Evolutionary conservation across 2,329 filamentous ascomycete genomes (phyloP), one percentile per base, ranked within the genome.

Genomic region (Leptodontidium sp.): DNA sequence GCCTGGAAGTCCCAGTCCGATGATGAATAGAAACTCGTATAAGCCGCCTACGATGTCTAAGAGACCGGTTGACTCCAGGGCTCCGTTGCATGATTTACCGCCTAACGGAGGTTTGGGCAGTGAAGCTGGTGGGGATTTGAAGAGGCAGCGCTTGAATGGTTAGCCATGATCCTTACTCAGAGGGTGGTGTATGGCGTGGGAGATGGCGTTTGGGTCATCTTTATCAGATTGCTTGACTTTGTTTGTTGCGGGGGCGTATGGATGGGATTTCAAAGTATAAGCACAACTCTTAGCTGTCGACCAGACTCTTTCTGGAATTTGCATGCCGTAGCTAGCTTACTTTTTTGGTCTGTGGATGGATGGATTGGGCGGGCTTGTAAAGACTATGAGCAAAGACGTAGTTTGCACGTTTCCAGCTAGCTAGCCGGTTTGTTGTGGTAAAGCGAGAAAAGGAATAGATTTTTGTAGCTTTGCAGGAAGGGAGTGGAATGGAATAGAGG

Each of bases 11-110:
- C 78, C 81, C 0, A 90, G 87, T 76, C 87, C 88, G 12, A 80
- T 89, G 53, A 83, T 81, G 9, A 90, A 90, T 73, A 81, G 88
- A 40, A 81, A 82, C n/a, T 84, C 84, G 72, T 91, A 89, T 72
- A 84, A 84, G 17, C 87, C 87, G 12, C 85, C 85, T 1, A 88
- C 87, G 0, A 86, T 89, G 80, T 38, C 61, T 17, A 79, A 78
- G 64, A 74, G 77, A 53, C 70, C n/a, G 55, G 47, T 24, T 66
- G 58, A 55, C 15, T 57, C 49, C 26, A 76, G 76, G 61, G 40
- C 71, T 8, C 73, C 76, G n/a, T 67, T 78, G 62, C 68, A 66
- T 24, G 76, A 78, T 70, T 69, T 77, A 32, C 71, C 73, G 45
- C 70, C 74, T 43, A 79, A 78, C 72, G 76, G 71, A 49, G 15